These are phyloP conservation scores for Pulveroboletus sp. DNA, from an alignment of 768 basidiomycete species.

Conservation along the genomic window DNA sequence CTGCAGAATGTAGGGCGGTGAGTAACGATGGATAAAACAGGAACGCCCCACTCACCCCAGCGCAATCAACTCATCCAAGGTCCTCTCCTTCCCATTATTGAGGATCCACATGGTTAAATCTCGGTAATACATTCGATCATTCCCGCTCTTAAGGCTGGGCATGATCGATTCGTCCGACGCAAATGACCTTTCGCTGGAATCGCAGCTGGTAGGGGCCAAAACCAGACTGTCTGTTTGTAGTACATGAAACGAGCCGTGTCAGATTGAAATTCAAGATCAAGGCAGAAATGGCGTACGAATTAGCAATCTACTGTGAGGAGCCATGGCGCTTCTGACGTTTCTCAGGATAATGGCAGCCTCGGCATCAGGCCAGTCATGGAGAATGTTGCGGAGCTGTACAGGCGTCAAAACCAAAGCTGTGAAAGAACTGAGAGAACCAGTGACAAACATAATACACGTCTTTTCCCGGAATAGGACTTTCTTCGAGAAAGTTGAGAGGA, in stretches of 20 bases:
- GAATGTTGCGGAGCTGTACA: conserved; percentile 24
- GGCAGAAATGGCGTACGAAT: conserved; percentile 26
- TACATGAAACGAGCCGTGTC: not conserved
- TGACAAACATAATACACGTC: conserved; percentile 26
- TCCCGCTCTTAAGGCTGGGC: conserved; percentile 44
- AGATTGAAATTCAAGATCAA: not conserved
- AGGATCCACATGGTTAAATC: conserved; percentile 45
- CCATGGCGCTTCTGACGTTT: conserved; percentile 30
- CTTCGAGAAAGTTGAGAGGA: conserved; percentile 21
- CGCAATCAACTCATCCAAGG: conserved; percentile 36
- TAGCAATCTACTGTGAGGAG: conserved; percentile 27
- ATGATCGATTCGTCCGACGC: conserved; percentile 39
- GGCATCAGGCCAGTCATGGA: conserved; percentile 36
- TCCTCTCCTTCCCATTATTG: conserved; percentile 42
- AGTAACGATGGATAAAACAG: not conserved
- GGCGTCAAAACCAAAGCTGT: not conserved
- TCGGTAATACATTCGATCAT: conserved; percentile 39
- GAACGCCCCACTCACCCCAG: too few species aligned
- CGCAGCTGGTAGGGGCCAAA: conserved; percentile 8
- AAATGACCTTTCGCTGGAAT: conserved; percentile 1
- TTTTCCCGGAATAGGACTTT: conserved; percentile 10
- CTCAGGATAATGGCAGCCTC: conserved; percentile 30
- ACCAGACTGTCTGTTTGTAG: conserved; percentile 19
- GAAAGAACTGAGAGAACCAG: not conserved
- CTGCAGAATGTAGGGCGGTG: conserved; percentile 2